Percentiles rank a stretch among this genome's conserved stretches.
phyloP scores from a whole-genome alignment of 768 basidiomycete species.

The Termitomyces eurrhizus region DNA sequence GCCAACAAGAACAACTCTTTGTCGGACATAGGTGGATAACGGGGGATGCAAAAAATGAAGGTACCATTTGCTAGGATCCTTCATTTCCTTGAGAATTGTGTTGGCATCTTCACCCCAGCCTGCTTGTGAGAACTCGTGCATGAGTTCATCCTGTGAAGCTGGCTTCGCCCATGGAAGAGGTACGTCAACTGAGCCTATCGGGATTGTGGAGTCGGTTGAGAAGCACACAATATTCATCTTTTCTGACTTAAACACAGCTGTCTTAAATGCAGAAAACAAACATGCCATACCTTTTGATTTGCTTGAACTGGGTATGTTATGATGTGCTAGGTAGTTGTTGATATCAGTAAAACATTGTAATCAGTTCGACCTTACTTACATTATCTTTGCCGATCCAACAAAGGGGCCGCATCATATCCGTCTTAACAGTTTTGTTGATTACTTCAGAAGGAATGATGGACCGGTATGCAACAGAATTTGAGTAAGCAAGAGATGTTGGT shows the following conservation, averaged over 20 bases:
- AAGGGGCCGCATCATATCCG: conserved; percentile 32
- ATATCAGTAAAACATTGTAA: not conserved
- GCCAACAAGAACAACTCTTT: conserved; percentile 46
- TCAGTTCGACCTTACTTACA: conserved; percentile 25
- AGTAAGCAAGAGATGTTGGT: conserved; percentile 32
- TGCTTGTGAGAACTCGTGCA: conserved; percentile 29
- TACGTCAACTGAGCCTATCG: conserved; percentile 23
- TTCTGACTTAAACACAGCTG: not conserved
- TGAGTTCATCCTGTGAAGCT: conserved; percentile 38
- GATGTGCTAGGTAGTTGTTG: conserved; percentile 36
- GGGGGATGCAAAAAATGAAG: conserved; percentile 47
- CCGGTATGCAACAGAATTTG: conserved; percentile 47
- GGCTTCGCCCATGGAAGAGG: conserved; percentile 40
- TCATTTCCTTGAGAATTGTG: conserved; percentile 37
- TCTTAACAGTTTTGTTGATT: conserved; percentile 35
- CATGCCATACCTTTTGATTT: conserved; percentile 39
- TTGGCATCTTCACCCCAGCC: conserved; percentile 46
- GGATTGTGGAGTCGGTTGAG: conserved; percentile 27
- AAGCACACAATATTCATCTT: conserved; percentile 49
- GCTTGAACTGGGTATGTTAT: conserved; percentile 48
- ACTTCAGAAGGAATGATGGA: conserved; percentile 40
- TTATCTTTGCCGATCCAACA: conserved; percentile 45
- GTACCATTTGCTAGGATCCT: conserved; percentile 47
- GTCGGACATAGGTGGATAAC: conserved; percentile 38
- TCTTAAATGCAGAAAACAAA: not conserved